Evolutionary conservation across 1,284 basidiomycete genomes (phyloP), one percentile per base, ranked within the genome.

Genomic region (Naganishia liquefaciens): DNA sequence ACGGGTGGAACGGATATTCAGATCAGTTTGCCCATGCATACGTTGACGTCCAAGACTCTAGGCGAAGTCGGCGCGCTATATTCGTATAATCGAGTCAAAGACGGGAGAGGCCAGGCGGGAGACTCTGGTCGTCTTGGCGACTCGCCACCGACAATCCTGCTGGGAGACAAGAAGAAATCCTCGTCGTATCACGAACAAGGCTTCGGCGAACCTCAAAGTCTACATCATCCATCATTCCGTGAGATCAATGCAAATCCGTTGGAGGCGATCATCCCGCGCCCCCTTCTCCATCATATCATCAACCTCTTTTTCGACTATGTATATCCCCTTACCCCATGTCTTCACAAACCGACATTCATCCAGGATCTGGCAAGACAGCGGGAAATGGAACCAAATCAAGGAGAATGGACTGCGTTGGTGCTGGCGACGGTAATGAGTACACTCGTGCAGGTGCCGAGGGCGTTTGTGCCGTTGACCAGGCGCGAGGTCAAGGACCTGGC

Each of bases 241-340:
- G 19, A 19, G 19, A 40, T 55, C 4, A 51, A 39, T 50, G 49
- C 43, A 39, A 79, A 77, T 52, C 74, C 76, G 0, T 63, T 79
- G 50, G 77, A 79, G 43, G 65, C 68, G 17, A 62, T 78, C 43
- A 60, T 79, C 2, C 75, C 76, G 0, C 69, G 77, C 9, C 67
- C 68, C 2, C 51, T 74, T 17, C 69, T 78, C 11, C 66, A 68
- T 42, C 72, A 68, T 67, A 88, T 92, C 70, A 87, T 92, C 68
- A 84, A 87, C 37, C 83, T 92, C 25, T 93, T 90, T 80, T 92
- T 92, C 74, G 90, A 92, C 76, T 92, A 90, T 74, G 88, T 92
- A 51, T 91, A 91, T 75, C 88, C 89, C 33, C 70, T 92, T 53
- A 90, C 88, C 9, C 91, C 90, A 5, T 71, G 68, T 44, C 66